Base-by-base conservation (phyloP, 352 stramenopile genomes). In the Phytophthora agathidicida region DNA sequence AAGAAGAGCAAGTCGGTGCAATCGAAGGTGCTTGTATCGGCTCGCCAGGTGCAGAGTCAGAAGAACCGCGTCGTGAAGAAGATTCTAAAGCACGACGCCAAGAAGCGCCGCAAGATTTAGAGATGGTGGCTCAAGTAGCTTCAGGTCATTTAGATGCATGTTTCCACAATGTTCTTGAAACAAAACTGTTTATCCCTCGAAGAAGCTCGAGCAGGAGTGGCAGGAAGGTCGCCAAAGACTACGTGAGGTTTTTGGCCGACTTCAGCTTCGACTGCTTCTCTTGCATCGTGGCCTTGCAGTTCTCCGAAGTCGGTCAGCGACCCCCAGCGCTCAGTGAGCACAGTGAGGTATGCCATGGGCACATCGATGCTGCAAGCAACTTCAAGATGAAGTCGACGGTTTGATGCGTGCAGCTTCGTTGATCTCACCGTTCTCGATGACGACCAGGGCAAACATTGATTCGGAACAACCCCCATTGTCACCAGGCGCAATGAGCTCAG, bases 1-100 rank as follows among this genome's bases (percentile, higher is more conserved):
- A 98, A 98, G 66, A 98, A 98, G 71, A 97, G 92, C 63, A 86
- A 86, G 49, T 71, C 80, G 24, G 92, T 98, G 49, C 89, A 97
- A 71, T 75, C 63, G 58, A 96, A 97, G 75, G 81, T 96, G 49
- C 84, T 94, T 36, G 77, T 86, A 58, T 93, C 79, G 36, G 89
- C 92, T 37, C 84, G 85, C 22, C 75, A 96, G 60, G 80, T 97
- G 38, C 90, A 97, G 65, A 64, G 72, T 22, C 57, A 76, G 59
- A 81, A 91, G 57, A 93, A 84, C 47, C 81, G 86, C 49, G 68
- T 83, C 13, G 86, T 96, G 8, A 96, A 94, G 68, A 89, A 87
- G 60, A 80, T 95, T 42, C 67, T 94, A 28, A 96, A 95, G 73
- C 91, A 95, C 65, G 89, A 92, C 46, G 75, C 70, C 44, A 91